Evolutionary conservation across 1,284 basidiomycete species (phyloP), one percentile per base, ranked within the genome.

Genomic region (Bondarzewia mesenterica): DNA sequence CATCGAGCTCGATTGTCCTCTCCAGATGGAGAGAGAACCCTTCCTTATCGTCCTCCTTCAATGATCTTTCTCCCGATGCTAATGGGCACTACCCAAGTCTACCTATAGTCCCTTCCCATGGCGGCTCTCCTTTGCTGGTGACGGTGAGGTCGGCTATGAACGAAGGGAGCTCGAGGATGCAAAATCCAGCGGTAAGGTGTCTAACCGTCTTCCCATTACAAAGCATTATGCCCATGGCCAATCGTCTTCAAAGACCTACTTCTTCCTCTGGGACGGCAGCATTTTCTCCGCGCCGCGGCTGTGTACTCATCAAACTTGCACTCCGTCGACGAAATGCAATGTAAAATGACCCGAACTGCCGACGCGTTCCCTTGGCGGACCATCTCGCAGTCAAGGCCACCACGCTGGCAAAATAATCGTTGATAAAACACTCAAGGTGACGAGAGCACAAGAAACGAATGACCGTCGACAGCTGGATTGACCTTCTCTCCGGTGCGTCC

Each of bases 221-320:
- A n/a, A n/a, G n/a, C n/a, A n/a, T n/a, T 8, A 40, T 40, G 20
- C 21, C 21, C 15, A 3, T 4, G 10, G 44, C 27, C 44, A 32
- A 42, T 48, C 20, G 36, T 8, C 6, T 46, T 35, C 29, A 21
- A 35, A 93, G 87, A 92, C 91, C 38, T 94, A 94, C 64, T 79
- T 95, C 16, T 93, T 90, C 1, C 95, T 96, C 65, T 95, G 91
- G 93, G 96, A 97, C 66, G 93, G 96, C 72, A 96, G 95, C 68
- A 97, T 96, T 56, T 95, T 92, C 0, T 97, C 96, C 66, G 92
- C 93, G 12, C 2, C 80, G 93, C 16, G 93, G 93, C 3, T 96
- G 93, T 64, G 95, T 97, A 60, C 78, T 97, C 53, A 86, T 96
- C 51, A 93, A 97, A 65, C 84, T 97, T 49, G 93, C 93, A 0